Base-by-base conservation (phyloP, 441 rosid genomes). In the Dalechampia spathulata region DNA sequence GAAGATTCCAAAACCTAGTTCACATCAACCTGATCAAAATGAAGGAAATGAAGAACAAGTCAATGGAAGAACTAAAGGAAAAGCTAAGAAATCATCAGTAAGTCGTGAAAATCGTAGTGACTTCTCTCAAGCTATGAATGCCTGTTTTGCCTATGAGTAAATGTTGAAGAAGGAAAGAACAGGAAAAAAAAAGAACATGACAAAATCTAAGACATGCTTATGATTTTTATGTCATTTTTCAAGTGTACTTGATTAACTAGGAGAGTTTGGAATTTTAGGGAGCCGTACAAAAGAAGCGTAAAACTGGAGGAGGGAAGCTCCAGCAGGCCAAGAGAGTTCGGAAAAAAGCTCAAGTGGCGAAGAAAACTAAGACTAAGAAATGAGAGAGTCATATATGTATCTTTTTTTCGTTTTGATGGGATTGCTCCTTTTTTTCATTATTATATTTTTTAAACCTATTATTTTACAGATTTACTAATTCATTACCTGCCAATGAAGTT, bases 71-170 rank as follows among this genome's bases (percentile, higher is more conserved):
- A 46, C 62, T 61, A 89, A 91, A 69, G 66, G 69, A 55, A 85
- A 78, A 78, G 78, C 81, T 39, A 76, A 73, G 50, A 81, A 90
- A 73, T 36, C 71, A 65, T 66, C 72, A 52, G 96, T 91, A 86
- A 17, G 86, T 52, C 52, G 50, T 66, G 36, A 9, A 39, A 66
- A 20, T 4, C 20, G 7, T 38, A 13, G n/a, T 55, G 2, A 36
- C 13, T 39, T 23, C 7, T 9, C 15, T 7, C 11, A 14, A 20
- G 2, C 55, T 19, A 28, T 16, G 23, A 10, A 14, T 21, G 32
- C n/a, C n/a, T 7, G 36, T 20, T 16, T 63, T 25, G 11, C 54
- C 23, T 54, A 6, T 27, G 11, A 2, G 7, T 5, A 42, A 11
- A 22, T 16, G 7, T 55, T 16, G 3, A 38, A 23, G 44, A 7